Percentiles rank a stretch among this genome's conserved stretches.
These are phyloP conservation scores for Babesia divergens DNA, from an alignment of 169 alveolate species.

Conservation along the genomic window DNA sequence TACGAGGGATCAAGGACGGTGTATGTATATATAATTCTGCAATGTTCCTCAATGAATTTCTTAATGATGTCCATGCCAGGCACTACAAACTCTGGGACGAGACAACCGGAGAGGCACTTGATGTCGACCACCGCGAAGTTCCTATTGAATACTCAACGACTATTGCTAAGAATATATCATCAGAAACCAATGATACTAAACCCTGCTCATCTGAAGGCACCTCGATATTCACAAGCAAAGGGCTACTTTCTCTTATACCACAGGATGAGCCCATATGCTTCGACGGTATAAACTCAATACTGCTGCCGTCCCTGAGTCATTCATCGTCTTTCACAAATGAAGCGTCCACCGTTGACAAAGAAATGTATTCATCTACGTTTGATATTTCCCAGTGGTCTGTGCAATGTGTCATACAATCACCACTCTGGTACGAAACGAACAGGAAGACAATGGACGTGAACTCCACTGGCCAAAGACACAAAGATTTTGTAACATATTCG, in stretches of 20 bases:
- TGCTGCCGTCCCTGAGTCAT: no score
- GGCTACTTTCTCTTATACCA: not conserved
- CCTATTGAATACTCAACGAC: not conserved
- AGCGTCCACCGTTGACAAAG: slow-evolving; percentile 6
- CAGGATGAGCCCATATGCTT: not conserved
- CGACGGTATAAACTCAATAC: no score
- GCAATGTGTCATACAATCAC: slow-evolving; percentile 52
- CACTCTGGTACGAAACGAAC: slow-evolving; percentile 56
- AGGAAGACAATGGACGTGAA: not conserved
- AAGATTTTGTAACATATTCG: not conserved
- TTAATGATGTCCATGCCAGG: slow-evolving; percentile 19
- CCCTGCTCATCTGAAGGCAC: not conserved
- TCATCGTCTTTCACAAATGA: not conserved
- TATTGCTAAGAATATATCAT: not conserved
- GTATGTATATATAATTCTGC: slow-evolving; percentile 41
- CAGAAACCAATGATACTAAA: not conserved
- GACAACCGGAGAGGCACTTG: slow-evolving; percentile 32
- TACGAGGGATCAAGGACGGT: slow-evolving; percentile 20
- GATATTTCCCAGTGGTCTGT: slow-evolving; percentile 49
- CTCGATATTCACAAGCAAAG: not conserved
- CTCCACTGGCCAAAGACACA: not conserved
- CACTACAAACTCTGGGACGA: slow-evolving; percentile 48
- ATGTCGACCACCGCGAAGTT: not conserved
- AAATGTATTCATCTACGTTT: slow-evolving; percentile 16
- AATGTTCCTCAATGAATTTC: slow-evolving; percentile 23